A percentile compares a stretch with the other conserved stretches of the same genome.
These are phyloP conservation scores for Cordyceps javanica DNA, from an alignment of 2,329 filamentous ascomycete species.

Conservation along the genomic window DNA sequence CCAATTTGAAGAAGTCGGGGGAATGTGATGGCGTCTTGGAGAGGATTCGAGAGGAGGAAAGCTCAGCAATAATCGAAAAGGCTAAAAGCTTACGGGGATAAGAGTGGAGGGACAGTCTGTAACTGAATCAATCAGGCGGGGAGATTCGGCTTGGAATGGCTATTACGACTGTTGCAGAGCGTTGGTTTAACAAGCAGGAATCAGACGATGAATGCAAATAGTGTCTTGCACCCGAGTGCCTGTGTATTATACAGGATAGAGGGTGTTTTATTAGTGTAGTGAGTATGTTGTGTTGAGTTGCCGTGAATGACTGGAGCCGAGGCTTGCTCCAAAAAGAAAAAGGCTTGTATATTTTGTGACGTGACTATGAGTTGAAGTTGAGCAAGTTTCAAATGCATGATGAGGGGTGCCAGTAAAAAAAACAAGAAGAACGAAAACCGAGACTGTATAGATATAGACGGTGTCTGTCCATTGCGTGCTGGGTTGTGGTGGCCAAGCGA, in stretches of 20 bases:
- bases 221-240: not conserved
- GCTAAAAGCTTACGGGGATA: not conserved
- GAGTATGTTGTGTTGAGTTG: not conserved
- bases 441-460: not conserved
- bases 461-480: not conserved
- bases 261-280: no score
- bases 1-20: not conserved
- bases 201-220: not conserved
- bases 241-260: no score
- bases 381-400: no score
- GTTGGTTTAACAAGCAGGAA: not conserved
- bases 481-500: not conserved
- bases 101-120: not conserved
- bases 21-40: not conserved
- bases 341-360: not conserved
- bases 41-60: not conserved
- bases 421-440: no score
- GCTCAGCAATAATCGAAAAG: no score
- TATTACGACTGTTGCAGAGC: no score
- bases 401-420: no score
- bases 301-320: not conserved
- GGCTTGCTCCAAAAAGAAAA: no score
- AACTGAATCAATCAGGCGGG: not conserved
- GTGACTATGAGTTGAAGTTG: no score
- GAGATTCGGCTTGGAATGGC: no score